A percentile compares a stretch with the other conserved stretches of the same genome.
These are phyloP conservation scores for Rhododendron molle DNA, from an alignment of 148 eudicot genomes.

Conservation along the genomic window DNA sequence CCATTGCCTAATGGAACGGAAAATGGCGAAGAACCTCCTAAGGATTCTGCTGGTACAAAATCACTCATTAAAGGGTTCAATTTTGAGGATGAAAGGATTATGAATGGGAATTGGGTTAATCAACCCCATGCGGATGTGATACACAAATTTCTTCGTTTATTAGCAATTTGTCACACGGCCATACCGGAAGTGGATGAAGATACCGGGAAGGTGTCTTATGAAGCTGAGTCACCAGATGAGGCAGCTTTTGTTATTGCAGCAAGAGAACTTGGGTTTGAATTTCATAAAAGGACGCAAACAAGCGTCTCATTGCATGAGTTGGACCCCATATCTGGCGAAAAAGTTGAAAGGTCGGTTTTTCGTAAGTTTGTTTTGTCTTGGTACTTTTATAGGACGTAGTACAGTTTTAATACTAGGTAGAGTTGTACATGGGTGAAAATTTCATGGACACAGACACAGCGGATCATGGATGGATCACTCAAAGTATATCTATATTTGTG, in stretches of 20 bases:
- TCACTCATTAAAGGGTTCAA: slow-evolving; percentile 74
- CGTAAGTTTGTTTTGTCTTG: not conserved
- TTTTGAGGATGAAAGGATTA: slow-evolving; percentile 74
- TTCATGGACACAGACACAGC: not conserved
- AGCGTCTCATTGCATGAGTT: slow-evolving; percentile 65
- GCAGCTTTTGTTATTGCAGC: slow-evolving; percentile 99
- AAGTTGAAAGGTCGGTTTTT: slow-evolving; percentile 63
- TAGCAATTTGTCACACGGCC: slow-evolving; percentile 86
- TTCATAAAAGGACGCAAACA: slow-evolving; percentile 77
- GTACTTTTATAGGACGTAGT: not conserved
- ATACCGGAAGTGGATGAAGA: slow-evolving; percentile 78
- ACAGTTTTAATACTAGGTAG: not conserved
- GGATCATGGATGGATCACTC: not conserved
- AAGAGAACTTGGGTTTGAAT: slow-evolving; percentile 87
- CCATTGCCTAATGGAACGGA: slow-evolving; percentile 35
- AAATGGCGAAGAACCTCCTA: slow-evolving; percentile 21
- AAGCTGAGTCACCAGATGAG: slow-evolving; percentile 98
- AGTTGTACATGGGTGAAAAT: not conserved
- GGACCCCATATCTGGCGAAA: slow-evolving; percentile 53
- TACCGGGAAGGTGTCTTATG: slow-evolving; percentile 66
- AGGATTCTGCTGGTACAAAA: slow-evolving; percentile 18
- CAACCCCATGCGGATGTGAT: slow-evolving; percentile 63
- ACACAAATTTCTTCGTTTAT: slow-evolving; percentile 63
- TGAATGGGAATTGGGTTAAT: slow-evolving; percentile 76
- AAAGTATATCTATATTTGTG: not conserved